Conservation (phyloP, 2,329 filamentous ascomycete genomes). For the Sporothrix luriei region DNA sequence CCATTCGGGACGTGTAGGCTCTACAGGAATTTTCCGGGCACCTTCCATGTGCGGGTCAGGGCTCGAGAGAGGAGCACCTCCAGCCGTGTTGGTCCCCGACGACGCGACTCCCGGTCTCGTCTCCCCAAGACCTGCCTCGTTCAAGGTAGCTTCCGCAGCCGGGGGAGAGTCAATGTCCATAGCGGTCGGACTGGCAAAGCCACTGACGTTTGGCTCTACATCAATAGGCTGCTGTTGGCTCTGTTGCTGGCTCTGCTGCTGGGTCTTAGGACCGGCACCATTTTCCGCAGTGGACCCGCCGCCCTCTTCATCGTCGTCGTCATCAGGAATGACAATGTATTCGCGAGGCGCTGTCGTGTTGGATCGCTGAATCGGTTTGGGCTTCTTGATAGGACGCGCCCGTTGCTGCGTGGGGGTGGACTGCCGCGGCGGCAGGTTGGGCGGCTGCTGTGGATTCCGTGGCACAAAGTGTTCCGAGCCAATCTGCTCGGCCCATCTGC, state of each 20-base stretch:
- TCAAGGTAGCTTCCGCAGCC: slow-evolving; percentile 33
- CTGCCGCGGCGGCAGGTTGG: slow-evolving; percentile 50
- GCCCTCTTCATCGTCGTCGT: slow-evolving; percentile 51
- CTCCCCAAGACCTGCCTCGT: not conserved
- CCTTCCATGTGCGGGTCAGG: slow-evolving; percentile 39
- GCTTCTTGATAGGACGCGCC: slow-evolving; percentile 56
- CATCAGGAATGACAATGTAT: slow-evolving; percentile 46
- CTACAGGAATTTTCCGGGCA: slow-evolving; percentile 59
- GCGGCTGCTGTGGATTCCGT: slow-evolving; percentile 39
- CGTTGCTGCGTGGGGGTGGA: slow-evolving; percentile 46
- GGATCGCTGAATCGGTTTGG: slow-evolving; percentile 57
- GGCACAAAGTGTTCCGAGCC: slow-evolving; percentile 59
- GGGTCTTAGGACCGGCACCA: slow-evolving; percentile 32
- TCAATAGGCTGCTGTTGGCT: not conserved
- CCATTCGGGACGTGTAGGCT: slow-evolving; percentile 63
- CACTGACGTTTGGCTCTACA: not conserved
- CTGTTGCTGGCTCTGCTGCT: not conserved
- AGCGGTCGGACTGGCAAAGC: slow-evolving; percentile 55
- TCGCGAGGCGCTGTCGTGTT: slow-evolving; percentile 15
- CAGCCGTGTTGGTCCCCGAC: slow-evolving; percentile 8
- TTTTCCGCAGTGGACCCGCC: slow-evolving; percentile 42
- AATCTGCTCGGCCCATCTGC: slow-evolving; percentile 59
- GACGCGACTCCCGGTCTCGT: not conserved
- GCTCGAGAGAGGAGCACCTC: slow-evolving; percentile 1
- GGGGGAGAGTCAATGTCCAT: slow-evolving; percentile 67